Evolutionary conservation across 306 rosid species (phyloP).

Genomic region (Arachis hypogaea): DNA sequence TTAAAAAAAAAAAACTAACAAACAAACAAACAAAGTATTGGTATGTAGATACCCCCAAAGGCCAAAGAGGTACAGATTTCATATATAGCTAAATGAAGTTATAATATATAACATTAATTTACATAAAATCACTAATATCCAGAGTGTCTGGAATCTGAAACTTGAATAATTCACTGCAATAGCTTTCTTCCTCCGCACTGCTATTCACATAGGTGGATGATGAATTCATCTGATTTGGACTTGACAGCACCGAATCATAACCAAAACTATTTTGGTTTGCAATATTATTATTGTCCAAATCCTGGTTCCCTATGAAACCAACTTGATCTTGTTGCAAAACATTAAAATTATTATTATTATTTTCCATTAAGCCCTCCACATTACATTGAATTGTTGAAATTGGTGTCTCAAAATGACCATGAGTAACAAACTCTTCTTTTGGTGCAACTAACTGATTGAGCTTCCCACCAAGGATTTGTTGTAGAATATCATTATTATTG

Average conservation of each 20-base stretch:
- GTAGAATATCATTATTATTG: slow-evolving; percentile 10
- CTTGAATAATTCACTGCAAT: slow-evolving; percentile 61
- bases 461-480: slow-evolving; percentile 38
- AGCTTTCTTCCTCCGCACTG: slow-evolving; percentile 69
- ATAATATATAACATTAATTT: slow-evolving; percentile 21
- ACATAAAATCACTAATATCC: slow-evolving; percentile 61
- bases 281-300: slow-evolving; percentile 19
- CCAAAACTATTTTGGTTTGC: slow-evolving; percentile 34
- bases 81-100: no score
- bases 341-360: slow-evolving; percentile 14
- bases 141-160: slow-evolving; percentile 72
- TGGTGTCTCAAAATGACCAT: slow-evolving; percentile 38
- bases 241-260: slow-evolving; percentile 61
- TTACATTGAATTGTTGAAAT: slow-evolving; percentile 6
- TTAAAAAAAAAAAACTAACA: neutral
- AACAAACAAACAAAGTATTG: no score
- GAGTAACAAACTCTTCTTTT: slow-evolving; percentile 23
- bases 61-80: no score
- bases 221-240: slow-evolving; percentile 60
- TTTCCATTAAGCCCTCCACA: slow-evolving; percentile 20
- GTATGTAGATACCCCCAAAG: no score
- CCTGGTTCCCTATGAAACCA: neutral
- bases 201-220: slow-evolving; percentile 51
- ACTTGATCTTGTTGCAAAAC: slow-evolving; percentile 41
- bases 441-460: slow-evolving; percentile 9